Evolutionary conservation across 2,329 filamentous ascomycete species (phyloP), one percentile per base, ranked within the genome.

Genomic region (Corynespora cassiicola): DNA sequence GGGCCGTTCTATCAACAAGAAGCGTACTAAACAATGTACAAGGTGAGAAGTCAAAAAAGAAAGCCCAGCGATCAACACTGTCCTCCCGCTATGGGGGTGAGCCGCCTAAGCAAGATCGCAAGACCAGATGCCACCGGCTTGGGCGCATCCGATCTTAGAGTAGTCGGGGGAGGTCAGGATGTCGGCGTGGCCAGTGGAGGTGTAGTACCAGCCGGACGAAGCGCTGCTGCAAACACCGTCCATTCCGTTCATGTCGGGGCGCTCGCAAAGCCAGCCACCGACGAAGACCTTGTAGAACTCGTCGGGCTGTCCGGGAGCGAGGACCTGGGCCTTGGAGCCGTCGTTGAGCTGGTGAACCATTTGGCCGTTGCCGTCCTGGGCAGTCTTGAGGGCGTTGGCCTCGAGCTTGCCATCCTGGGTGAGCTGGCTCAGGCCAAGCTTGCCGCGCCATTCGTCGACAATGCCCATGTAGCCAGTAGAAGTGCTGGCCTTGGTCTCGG

Each of bases 231-330:
- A 65, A 44, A 56, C 40, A 24, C 50, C 53, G 32, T 55, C 44
- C 21, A 64, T 47, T 32, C 58, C 60, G 16, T 51, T 38, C 14
- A 58, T 47, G 22, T 36, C 37, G 36, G 63, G 52, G 14, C 52
- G 49, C 51, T 66, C 63, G 59, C 63, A 66, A 34, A 66, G 60
- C 63, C 63, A 66, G 34, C 58, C 62, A 18, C 63, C 63, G 12
- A 64, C 55, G 42, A 63, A 65, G 42, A 62, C 56, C 36, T 49
- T 30, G 41, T 54, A 39, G 50, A 66, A 66, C 22, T 56, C 45
- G 11, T 52, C 42, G 7, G 36, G 35, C 18, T 47, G 29, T 12
- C 57, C 60, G 18, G 58, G 57, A 18, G 59, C 60, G 16, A 65
- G 61, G 21, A 58, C 56, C 51, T 63, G 59, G 21, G 47, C 59